phyloP scores from a whole-genome alignment of 169 alveolate species.

The Amoebophrya sp. region DNA sequence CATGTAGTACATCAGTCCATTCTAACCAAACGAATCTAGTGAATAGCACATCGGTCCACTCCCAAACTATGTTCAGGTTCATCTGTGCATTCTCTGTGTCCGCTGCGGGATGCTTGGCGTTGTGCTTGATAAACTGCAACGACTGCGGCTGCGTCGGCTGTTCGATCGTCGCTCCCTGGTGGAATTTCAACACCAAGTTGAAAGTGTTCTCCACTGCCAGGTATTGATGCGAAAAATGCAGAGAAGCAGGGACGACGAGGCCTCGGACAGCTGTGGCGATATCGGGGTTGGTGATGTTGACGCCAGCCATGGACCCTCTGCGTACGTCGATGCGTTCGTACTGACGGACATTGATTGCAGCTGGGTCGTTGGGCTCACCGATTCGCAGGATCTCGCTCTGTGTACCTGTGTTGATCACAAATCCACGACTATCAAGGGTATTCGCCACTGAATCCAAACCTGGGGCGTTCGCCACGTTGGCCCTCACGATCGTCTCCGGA shows the following conservation, averaged over 20 bases:
- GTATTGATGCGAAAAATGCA: background rate
- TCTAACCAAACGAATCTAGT: too few species aligned
- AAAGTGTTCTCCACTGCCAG: background rate
- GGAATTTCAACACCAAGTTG: background rate
- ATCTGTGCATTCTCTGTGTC: background rate
- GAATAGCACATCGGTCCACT: slow-evolving; percentile 5
- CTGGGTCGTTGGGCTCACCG: slow-evolving; percentile 18
- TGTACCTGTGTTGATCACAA: background rate
- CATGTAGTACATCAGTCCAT: too few species aligned
- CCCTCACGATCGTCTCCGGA: slow-evolving; percentile 15
- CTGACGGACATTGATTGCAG: background rate
- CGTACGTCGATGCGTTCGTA: slow-evolving; percentile 7
- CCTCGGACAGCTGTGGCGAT: background rate
- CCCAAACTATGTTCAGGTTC: background rate
- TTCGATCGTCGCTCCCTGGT: background rate
- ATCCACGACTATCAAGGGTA: background rate
- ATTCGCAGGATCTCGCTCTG: background rate
- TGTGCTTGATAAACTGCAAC: slow-evolving; percentile 8
- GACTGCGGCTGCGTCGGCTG: slow-evolving; percentile 23
- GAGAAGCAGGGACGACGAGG: background rate
- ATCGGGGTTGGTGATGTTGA: background rate
- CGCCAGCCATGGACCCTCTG: background rate
- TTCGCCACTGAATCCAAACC: background rate
- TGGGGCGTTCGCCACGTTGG: background rate
- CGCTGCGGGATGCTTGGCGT: slow-evolving; percentile 17